Evolutionary conservation across 495 filamentous ascomycete genomes (phyloP).

Genomic region (Choiromyces venosus): DNA sequence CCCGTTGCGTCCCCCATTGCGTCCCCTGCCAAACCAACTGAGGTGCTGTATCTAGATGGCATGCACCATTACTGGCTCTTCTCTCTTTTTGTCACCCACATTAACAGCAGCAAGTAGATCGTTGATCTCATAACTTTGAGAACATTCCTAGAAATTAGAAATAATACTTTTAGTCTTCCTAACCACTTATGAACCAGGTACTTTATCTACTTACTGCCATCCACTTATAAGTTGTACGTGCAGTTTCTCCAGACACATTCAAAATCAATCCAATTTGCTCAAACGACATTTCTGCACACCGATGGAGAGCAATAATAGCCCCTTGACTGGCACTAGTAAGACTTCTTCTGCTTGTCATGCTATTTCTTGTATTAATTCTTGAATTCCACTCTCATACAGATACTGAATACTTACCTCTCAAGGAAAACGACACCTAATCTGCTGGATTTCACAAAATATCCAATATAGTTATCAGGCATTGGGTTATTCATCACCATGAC

Average conservation of each 20-base stretch:
- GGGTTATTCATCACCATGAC: too few species aligned
- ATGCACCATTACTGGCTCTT: too few species aligned
- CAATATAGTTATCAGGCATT: too few species aligned
- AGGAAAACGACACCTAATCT: too few species aligned
- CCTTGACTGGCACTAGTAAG: background rate
- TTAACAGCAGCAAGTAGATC: background rate
- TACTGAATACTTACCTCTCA: too few species aligned
- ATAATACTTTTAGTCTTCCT: background rate
- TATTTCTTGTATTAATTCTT: background rate
- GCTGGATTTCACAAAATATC: too few species aligned
- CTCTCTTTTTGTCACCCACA: background rate
- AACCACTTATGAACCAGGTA: too few species aligned
- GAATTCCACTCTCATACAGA: too few species aligned
- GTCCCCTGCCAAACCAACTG: too few species aligned
- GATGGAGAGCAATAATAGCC: background rate
- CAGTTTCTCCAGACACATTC: background rate
- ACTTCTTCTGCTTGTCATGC: background rate
- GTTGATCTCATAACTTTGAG: background rate
- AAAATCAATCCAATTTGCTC: background rate
- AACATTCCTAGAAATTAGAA: background rate
- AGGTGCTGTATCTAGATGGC: too few species aligned
- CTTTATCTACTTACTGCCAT: background rate
- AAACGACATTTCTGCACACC: background rate
- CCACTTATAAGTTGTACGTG: background rate
- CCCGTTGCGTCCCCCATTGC: too few species aligned